Percentiles rank a stretch among this genome's conserved stretches.
Evolutionary conservation across 208 protist genomes (phyloP).

Genomic region (Herpetomonas samuelpessoai): DNA sequence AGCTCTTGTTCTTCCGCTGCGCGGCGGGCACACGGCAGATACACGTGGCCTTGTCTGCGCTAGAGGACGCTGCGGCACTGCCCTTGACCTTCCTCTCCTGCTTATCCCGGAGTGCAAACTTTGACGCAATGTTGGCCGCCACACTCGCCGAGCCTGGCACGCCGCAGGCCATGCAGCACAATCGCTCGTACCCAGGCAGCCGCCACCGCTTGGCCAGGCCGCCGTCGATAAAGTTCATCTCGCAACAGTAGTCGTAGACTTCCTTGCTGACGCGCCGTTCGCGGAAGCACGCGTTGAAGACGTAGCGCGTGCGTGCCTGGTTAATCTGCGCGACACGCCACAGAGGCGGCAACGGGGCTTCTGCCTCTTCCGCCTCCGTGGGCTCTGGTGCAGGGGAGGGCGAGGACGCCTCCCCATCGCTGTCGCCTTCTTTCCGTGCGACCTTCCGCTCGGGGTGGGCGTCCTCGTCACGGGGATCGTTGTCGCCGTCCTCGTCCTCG

Average conservation of each 20-base stretch:
- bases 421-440: background rate
- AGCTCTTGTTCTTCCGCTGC: conserved; percentile 49
- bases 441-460: conserved; percentile 10
- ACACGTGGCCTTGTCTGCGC: conserved; percentile 38
- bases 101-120: conserved; percentile 56
- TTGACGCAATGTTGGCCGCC: conserved; percentile 40
- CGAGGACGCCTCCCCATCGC: background rate
- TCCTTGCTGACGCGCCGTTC: conserved; percentile 49
- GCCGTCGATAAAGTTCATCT: conserved; percentile 84
- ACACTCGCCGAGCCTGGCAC: conserved; percentile 65
- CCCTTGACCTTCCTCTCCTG: conserved; percentile 20
- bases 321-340: conserved; percentile 85
- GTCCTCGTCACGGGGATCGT: conserved; percentile 7
- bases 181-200: conserved; percentile 77
- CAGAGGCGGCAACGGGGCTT: conserved; percentile 48
- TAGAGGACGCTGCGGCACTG: conserved; percentile 1
- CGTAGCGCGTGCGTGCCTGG: conserved; percentile 74
- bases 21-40: conserved; percentile 76
- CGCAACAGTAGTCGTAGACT: conserved; percentile 82
- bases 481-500: background rate
- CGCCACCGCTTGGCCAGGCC: conserved; percentile 72
- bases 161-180: conserved; percentile 82
- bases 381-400: background rate
- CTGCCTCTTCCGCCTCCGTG: background rate
- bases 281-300: conserved; percentile 60